A percentile compares a stretch with the other conserved stretches of the same genome.
Evolutionary conservation across 805 yeast genomes (phyloP).

Genomic region (Ascoidea tarda): DNA sequence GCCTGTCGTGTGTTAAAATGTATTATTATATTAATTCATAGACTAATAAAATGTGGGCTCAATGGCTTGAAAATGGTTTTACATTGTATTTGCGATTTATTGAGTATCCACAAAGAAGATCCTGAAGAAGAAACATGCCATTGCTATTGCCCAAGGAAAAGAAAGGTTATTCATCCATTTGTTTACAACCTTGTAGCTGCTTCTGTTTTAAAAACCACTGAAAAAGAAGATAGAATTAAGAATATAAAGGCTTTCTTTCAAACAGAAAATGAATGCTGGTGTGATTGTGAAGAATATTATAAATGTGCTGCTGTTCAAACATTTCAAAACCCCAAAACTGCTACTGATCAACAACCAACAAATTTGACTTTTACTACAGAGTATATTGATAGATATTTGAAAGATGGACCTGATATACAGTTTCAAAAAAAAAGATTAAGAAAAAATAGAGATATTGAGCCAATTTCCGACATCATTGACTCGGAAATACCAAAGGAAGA

Average conservation of each 20-base stretch:
- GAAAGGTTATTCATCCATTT: no score
- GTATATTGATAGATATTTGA: neutral
- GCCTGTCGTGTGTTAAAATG: conserved; percentile 1
- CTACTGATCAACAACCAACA: neutral
- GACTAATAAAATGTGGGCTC: conserved; percentile 4
- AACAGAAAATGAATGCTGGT: neutral
- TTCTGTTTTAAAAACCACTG: neutral
- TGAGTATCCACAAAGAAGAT: conserved; percentile 1
- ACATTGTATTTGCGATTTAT: conserved; percentile 2
- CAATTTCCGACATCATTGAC: neutral
- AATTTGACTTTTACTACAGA: neutral
- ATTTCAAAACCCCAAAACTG: neutral
- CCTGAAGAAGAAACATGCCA: conserved; percentile 4
- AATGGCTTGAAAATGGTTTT: conserved; percentile 5
- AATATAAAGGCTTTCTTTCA: no score
- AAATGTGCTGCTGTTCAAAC: neutral
- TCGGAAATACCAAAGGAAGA: neutral
- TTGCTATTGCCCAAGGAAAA: conserved; percentile 4
- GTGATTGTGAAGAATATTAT: neutral
- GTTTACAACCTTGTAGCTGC: neutral
- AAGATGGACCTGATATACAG: neutral
- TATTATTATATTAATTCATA: conserved; percentile 1
- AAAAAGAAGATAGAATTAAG: neutral
- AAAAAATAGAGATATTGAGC: neutral
- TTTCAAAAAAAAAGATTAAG: neutral